These are phyloP conservation scores for Echites panduratus DNA, from an alignment of 257 asterid species.

Conservation along the genomic window DNA sequence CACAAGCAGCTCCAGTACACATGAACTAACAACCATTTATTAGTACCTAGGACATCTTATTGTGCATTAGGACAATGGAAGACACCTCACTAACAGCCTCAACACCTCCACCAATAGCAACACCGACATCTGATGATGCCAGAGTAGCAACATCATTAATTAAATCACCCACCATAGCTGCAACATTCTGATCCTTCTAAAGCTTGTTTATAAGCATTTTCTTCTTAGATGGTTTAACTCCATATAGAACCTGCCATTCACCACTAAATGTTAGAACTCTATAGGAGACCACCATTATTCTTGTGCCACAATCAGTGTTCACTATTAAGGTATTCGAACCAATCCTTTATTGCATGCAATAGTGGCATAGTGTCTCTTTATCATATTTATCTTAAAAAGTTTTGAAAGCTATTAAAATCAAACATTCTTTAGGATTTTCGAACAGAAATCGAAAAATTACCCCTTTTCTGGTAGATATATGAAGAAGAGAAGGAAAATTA, in stretches of 20 bases:
- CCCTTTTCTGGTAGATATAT: background rate
- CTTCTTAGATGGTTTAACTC: constrained; percentile 82
- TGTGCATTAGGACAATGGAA: constrained; percentile 91
- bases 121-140: constrained; percentile 90
- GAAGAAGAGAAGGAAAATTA: too few relatives aligned
- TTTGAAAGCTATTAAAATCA: background rate
- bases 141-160: constrained; percentile 97
- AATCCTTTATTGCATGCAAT: background rate
- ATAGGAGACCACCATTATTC: background rate
- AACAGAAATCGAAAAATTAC: background rate
- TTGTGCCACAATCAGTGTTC: background rate
- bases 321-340: background rate
- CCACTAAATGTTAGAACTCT: constrained; percentile 7
- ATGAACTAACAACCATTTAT: background rate
- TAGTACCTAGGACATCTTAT: constrained; percentile 90
- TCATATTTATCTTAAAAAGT: background rate
- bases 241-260: constrained; percentile 70
- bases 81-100: constrained; percentile 99
- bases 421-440: background rate
- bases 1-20: background rate
- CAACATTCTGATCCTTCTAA: constrained; percentile 59
- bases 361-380: background rate
- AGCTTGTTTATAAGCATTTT: constrained; percentile 65
- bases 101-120: constrained; percentile 93
- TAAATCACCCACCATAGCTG: constrained; percentile 99